A percentile compares a stretch with the other conserved stretches of the same genome.
Evolutionary conservation across 1,284 basidiomycete genomes (phyloP).

Genomic region (Bjerkandera adusta): DNA sequence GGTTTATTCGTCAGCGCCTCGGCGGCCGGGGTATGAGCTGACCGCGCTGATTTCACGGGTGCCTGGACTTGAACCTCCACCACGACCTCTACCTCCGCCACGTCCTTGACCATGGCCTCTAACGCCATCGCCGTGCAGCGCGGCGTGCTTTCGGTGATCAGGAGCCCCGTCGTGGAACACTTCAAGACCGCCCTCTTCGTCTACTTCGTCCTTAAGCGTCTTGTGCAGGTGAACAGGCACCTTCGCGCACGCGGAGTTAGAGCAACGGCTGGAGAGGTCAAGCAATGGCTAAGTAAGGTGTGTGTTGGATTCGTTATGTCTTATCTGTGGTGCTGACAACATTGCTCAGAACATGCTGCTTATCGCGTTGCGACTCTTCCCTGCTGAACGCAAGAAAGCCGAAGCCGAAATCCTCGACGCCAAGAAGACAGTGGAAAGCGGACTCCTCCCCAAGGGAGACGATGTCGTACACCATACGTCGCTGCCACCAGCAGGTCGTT

Average conservation of each 20-base stretch:
- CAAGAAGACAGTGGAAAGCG: conserved; percentile 61
- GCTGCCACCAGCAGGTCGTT: conserved; percentile 68
- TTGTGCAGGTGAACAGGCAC: conserved; percentile 60
- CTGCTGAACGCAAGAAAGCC: conserved; percentile 67
- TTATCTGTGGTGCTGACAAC: conserved; percentile 1
- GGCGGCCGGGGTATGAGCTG: no score
- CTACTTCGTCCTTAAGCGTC: conserved; percentile 56
- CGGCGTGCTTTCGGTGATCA: no score
- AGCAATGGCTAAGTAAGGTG: conserved; percentile 57
- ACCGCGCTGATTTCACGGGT: no score
- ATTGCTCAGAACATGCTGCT: conserved; percentile 53
- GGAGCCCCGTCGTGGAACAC: conserved; percentile 37
- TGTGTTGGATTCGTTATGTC: conserved; percentile 17
- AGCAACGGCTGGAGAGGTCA: conserved; percentile 51
- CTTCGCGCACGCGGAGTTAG: conserved; percentile 70
- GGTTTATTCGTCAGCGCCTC: no score
- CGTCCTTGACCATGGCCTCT: no score
- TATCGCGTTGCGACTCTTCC: conserved; percentile 60
- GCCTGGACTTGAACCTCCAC: no score
- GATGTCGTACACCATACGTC: conserved; percentile 61
- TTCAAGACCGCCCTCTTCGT: conserved; percentile 62
- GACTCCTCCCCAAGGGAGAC: conserved; percentile 64
- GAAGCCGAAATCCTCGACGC: conserved; percentile 69
- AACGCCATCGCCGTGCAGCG: no score
- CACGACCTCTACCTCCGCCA: no score